Base-by-base conservation (phyloP, 495 filamentous ascomycete genomes). In the Aspergillus heteromorphus region DNA sequence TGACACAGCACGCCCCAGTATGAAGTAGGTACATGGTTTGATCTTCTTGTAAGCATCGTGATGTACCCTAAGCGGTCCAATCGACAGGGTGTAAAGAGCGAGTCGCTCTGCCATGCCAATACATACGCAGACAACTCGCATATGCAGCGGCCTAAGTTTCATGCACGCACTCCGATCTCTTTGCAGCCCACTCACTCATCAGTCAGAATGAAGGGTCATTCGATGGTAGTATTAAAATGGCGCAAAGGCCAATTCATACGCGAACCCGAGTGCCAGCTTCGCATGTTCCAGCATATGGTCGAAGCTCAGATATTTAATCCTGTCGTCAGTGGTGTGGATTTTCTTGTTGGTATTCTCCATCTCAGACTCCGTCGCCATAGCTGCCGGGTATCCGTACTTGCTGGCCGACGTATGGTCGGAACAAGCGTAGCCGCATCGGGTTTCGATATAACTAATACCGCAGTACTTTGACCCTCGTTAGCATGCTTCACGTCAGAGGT, bases 251-350 rank as follows among this genome's bases (percentile, higher is more conserved):
- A 96, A 70, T 77, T 99, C 93, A 64, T 95, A 95, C 13, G 84
- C 91, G 62, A 97, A 83, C 1, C 85, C 89, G 48, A 97, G 73
- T 20, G 90, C 96, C 81, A 99, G 77, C 69, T 87, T 87, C 1
- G 91, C 93, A 69, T 99, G 93, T 73, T 99, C 88, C 50, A 96
- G 77, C 93, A 99, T 99, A 69, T 99, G 93, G 65, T 95, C 88
- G 65, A 97, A 97, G 65, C 85, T 91, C 53, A 99, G 75, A 58
- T 88, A 89, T 65, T 93, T 82, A 61, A 97, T 87, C 66, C 80
- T 77, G 68, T 99, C 93, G 47, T 95, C 88, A 2, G 89, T 89
- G 19, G 87, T 87, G 70, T 97, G 95, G 62, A 98, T 96, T 58
- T 91, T 84, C 69, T 89, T 83, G 67, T 95, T 88, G 23, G 82